Percentiles rank a stretch among this genome's conserved stretches.
Evolutionary conservation across 768 basidiomycete species (phyloP).

Genomic region (Leucosporidium yakuticum): DNA sequence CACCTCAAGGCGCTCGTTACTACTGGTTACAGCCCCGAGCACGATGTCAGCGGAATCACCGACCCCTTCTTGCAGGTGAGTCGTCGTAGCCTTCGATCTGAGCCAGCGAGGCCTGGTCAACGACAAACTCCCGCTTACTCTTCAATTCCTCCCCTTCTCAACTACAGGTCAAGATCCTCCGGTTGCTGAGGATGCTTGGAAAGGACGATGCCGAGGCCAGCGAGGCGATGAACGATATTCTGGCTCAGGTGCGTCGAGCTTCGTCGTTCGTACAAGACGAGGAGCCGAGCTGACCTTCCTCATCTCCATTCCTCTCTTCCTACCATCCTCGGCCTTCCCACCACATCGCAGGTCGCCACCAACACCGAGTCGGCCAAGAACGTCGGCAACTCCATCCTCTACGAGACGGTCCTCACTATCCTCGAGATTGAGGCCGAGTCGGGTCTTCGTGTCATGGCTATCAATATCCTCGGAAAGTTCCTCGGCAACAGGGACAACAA

Average conservation of each 20-base stretch:
- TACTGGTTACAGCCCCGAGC: slow-evolving; percentile 95
- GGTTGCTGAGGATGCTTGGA: slow-evolving; percentile 81
- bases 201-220: slow-evolving; percentile 76
- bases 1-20: slow-evolving; percentile 91
- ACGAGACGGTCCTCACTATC: slow-evolving; percentile 93
- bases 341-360: slow-evolving; percentile 71
- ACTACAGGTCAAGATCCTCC: slow-evolving; percentile 83
- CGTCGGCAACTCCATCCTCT: slow-evolving; percentile 94
- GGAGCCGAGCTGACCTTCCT: neutral
- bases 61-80: slow-evolving; percentile 78
- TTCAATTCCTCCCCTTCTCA: too few species aligned
- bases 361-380: slow-evolving; percentile 98
- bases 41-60: slow-evolving; percentile 98
- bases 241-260: slow-evolving; percentile 66
- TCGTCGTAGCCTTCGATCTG: too few species aligned
- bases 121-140: too few species aligned
- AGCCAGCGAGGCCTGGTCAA: too few species aligned
- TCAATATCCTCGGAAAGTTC: slow-evolving; percentile 98
- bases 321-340: neutral
- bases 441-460: slow-evolving; percentile 95
- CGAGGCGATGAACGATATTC: slow-evolving; percentile 96
- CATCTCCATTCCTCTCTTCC: neutral
- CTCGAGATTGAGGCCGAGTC: slow-evolving; percentile 96
- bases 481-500: slow-evolving; percentile 97
- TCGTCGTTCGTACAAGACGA: neutral